Conservation (phyloP, 2,329 filamentous ascomycete genomes). For the Penicillium verrucosum region DNA sequence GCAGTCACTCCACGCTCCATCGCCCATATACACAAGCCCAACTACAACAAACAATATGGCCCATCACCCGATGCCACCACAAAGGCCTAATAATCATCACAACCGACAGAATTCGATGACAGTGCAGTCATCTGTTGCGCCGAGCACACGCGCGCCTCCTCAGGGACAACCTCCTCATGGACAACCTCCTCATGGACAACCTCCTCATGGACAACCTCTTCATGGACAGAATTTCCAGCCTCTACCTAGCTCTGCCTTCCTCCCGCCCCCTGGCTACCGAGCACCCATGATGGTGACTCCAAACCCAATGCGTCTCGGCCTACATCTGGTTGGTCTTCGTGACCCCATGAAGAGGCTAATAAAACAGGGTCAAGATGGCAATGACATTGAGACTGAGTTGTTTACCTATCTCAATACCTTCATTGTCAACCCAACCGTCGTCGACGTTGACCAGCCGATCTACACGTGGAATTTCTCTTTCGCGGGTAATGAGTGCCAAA, state of each 20-base stretch:
- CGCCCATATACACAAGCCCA: not conserved
- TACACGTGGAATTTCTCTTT: slow-evolving; percentile 40
- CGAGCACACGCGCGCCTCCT: not conserved
- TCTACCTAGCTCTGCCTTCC: not conserved
- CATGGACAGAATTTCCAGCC: not conserved
- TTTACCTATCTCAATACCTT: slow-evolving; percentile 39
- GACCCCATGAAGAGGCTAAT: slow-evolving; percentile 48
- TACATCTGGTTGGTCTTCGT: slow-evolving; percentile 59
- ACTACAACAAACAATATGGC: not conserved
- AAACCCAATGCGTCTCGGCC: slow-evolving; percentile 19
- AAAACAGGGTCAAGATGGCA: slow-evolving; percentile 16
- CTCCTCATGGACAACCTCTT: not conserved
- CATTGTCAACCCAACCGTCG: slow-evolving; percentile 27
- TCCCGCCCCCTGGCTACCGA: slow-evolving; percentile 13
- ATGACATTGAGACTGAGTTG: slow-evolving; percentile 26
- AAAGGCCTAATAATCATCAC: not conserved
- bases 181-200: not conserved
- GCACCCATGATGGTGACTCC: slow-evolving; percentile 15
- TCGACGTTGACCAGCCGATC: slow-evolving; percentile 26
- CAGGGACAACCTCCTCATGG: not conserved
- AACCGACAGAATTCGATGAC: not conserved
- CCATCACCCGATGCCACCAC: not conserved
- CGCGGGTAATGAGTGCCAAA: slow-evolving; percentile 25
- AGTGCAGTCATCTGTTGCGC: not conserved
- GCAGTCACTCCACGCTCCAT: not conserved